Percentiles rank a stretch among this genome's conserved stretches.
Conservation (phyloP, 371 early-diverging fungal genomes). For the Entomophthora muscae region DNA sequence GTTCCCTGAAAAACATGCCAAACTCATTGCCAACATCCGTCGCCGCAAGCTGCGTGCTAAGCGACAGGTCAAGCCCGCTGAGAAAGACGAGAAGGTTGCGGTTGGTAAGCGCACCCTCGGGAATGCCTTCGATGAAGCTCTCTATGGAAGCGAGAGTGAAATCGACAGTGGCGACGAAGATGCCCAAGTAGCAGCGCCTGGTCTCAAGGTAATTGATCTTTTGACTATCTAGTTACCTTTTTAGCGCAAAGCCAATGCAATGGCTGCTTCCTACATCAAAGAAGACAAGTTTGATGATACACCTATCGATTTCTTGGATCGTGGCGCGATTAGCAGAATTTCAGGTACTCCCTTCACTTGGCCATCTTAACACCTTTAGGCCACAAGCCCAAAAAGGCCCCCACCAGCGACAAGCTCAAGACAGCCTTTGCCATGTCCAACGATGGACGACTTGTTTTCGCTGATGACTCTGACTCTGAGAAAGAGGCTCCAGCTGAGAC, state of each 20-base stretch:
- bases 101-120: constrained; percentile 22
- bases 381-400: constrained; percentile 11
- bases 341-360: constrained; percentile 17
- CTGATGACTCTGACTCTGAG: constrained; percentile 14
- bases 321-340: constrained; percentile 64
- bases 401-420: constrained; percentile 13
- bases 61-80: constrained; percentile 38
- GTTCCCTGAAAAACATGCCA: constrained; percentile 75
- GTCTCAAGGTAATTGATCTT: not conserved
- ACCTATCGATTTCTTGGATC: constrained; percentile 77
- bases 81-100: constrained; percentile 26
- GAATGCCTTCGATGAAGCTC: constrained; percentile 71
- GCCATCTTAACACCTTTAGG: not conserved
- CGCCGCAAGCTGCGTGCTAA: constrained; percentile 77
- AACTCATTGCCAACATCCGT: constrained; percentile 77
- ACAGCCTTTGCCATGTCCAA: constrained; percentile 38
- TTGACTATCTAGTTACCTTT: not conserved
- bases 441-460: constrained; percentile 64
- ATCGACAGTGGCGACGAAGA: constrained; percentile 49
- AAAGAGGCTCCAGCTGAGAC: constrained; percentile 11
- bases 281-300: constrained; percentile 25
- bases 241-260: not conserved
- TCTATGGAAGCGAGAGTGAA: constrained; percentile 84
- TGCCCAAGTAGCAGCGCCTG: not conserved
- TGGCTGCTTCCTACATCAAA: constrained; percentile 10